A percentile compares a stretch with the other conserved stretches of the same genome.
Evolutionary conservation across 768 basidiomycete genomes (phyloP).

Genomic region (Boletellus emodensis): DNA sequence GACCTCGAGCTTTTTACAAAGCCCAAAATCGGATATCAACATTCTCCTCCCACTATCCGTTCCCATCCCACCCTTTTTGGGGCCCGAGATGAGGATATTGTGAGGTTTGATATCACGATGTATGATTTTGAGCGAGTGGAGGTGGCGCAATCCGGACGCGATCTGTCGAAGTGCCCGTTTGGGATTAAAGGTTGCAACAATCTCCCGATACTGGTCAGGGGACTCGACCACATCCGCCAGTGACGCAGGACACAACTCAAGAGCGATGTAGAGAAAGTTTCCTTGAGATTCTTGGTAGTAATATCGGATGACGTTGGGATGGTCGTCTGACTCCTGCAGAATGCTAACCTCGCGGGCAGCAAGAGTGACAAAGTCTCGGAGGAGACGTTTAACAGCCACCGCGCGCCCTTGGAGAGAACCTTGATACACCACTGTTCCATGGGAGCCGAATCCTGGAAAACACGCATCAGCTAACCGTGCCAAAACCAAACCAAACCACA

Average conservation of each 20-base stretch:
- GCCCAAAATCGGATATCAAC: conserved; percentile 95
- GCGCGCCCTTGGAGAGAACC: conserved; percentile 96
- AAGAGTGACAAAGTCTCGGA: conserved; percentile 93
- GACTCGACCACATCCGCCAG: conserved; percentile 83
- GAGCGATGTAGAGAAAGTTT: conserved; percentile 95
- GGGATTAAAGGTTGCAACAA: conserved; percentile 74
- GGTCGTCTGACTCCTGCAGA: conserved; percentile 95
- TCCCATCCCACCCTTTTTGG: conserved; percentile 48
- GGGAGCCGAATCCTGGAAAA: conserved; percentile 80
- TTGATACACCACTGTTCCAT: conserved; percentile 93
- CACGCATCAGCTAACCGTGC: conserved; percentile 4
- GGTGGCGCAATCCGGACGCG: conserved; percentile 80
- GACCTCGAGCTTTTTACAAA: conserved; percentile 91
- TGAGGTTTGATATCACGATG: conserved; percentile 99
- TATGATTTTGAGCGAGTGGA: conserved; percentile 93
- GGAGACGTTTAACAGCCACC: conserved; percentile 95
- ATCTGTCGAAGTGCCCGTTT: conserved; percentile 88
- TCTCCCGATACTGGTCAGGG: conserved; percentile 74
- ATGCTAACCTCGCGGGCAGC: conserved; percentile 91
- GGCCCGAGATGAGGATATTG: conserved; percentile 85
- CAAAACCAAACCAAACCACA: neutral
- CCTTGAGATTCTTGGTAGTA: conserved; percentile 94
- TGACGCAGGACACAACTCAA: conserved; percentile 90
- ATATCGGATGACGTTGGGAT: conserved; percentile 97
- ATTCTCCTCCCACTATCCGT: conserved; percentile 58